These are phyloP conservation scores for Penicillium sclerotigenum DNA, from an alignment of 2,329 filamentous ascomycete species.

Conservation along the genomic window DNA sequence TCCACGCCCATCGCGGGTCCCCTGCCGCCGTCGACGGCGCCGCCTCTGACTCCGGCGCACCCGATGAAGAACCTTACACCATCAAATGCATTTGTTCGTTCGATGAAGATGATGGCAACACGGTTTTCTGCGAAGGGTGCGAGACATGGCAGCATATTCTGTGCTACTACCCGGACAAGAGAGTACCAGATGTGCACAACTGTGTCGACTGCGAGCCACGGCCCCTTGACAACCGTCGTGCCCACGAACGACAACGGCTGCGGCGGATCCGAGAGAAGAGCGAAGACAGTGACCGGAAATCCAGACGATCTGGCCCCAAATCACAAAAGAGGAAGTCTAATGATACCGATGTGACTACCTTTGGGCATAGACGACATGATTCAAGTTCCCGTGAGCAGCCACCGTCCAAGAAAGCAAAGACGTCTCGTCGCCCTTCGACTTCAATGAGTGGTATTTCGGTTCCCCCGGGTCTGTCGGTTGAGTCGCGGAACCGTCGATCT, in stretches of 20 bases:
- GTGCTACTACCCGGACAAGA: slow-evolving; percentile 84
- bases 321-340: slow-evolving; percentile 86
- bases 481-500: slow-evolving; percentile 57
- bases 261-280: slow-evolving; percentile 58
- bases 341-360: slow-evolving; percentile 55
- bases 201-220: slow-evolving; percentile 87
- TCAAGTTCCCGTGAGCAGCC: slow-evolving; percentile 50
- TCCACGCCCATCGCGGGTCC: slow-evolving; percentile 45
- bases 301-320: slow-evolving; percentile 72
- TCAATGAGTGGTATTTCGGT: slow-evolving; percentile 68
- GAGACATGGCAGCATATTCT: slow-evolving; percentile 98
- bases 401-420: slow-evolving; percentile 74
- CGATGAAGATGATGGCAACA: slow-evolving; percentile 93
- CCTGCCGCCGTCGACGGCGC: slow-evolving; percentile 43
- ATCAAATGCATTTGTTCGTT: slow-evolving; percentile 98
- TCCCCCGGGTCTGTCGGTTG: slow-evolving; percentile 63
- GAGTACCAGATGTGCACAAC: slow-evolving; percentile 73
- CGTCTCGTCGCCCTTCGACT: slow-evolving; percentile 72
- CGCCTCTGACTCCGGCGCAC: slow-evolving; percentile 40
- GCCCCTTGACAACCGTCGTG: slow-evolving; percentile 67
- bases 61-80: slow-evolving; percentile 62
- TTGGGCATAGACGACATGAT: slow-evolving; percentile 55
- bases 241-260: slow-evolving; percentile 69
- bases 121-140: slow-evolving; percentile 92
- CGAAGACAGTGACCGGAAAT: slow-evolving; percentile 64